phyloP scores from a whole-genome alignment of 345 rosid genomes.

The Hibiscus syriacus region DNA sequence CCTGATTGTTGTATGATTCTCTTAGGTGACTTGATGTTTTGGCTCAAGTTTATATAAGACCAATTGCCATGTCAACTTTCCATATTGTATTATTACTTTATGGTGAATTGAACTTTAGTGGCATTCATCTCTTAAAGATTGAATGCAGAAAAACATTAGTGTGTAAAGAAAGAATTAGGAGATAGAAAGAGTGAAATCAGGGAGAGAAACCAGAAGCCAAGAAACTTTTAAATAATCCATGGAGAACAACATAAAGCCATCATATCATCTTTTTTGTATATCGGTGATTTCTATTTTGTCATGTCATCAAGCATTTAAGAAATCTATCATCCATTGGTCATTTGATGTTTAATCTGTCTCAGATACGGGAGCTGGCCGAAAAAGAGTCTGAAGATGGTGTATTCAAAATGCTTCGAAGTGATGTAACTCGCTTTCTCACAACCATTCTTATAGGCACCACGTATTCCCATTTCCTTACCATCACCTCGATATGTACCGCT shows the following conservation, averaged over 20 bases:
- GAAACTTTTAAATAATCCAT: not conserved
- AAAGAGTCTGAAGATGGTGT: constrained; percentile 94
- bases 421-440: constrained; percentile 95
- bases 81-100: not conserved
- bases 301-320: not conserved
- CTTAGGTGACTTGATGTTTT: not conserved
- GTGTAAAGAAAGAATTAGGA: not conserved
- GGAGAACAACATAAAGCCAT: not conserved
- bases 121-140: not conserved
- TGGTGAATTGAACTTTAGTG: not conserved
- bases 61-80: not conserved
- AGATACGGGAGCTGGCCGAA: constrained; percentile 94
- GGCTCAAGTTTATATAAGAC: not conserved
- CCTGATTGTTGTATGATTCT: not conserved
- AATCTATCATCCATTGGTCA: constrained; percentile 14
- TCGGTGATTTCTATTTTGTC: not conserved
- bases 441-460: constrained; percentile 99
- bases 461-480: constrained; percentile 35
- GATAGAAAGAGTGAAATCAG: no score
- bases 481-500: constrained; percentile 2
- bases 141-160: not conserved
- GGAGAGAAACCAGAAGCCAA: not conserved
- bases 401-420: constrained; percentile 90
- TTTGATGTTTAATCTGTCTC: constrained; percentile 22
- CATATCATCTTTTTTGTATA: not conserved